A percentile compares a stretch with the other conserved stretches of the same genome.
phyloP scores from a whole-genome alignment of 1,284 basidiomycete species.

The Fomes fomentarius region DNA sequence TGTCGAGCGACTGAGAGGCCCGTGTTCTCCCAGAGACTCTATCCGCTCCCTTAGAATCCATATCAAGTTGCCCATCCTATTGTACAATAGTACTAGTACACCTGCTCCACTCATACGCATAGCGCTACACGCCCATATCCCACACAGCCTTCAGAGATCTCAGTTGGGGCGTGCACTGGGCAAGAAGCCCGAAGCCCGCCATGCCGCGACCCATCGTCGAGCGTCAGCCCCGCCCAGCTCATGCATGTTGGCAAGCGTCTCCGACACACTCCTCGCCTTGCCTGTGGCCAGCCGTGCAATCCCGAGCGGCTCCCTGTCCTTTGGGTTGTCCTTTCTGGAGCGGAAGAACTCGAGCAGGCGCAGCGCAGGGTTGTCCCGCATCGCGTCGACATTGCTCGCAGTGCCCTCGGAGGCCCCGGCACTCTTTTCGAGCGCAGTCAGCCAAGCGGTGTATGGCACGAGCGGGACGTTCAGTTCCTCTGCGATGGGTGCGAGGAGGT shows the following conservation, averaged over 20 bases:
- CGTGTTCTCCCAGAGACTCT: not conserved
- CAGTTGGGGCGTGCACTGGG: too few species aligned
- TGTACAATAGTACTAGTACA: too few species aligned
- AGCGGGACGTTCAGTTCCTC: constrained; percentile 13
- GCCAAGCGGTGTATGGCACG: constrained; percentile 17
- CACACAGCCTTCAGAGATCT: too few species aligned
- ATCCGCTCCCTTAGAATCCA: too few species aligned
- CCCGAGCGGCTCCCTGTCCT: constrained; percentile 8
- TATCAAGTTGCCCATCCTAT: too few species aligned
- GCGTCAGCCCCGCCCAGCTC: constrained; percentile 3
- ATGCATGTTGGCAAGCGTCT: constrained; percentile 6
- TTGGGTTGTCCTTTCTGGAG: not conserved
- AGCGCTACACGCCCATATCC: too few species aligned
- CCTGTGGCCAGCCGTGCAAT: constrained; percentile 2
- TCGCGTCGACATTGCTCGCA: not conserved
- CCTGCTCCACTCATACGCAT: too few species aligned
- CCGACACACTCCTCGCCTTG: constrained; percentile 4
- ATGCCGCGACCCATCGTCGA: constrained; percentile 8
- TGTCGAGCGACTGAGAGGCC: constrained; percentile 27
- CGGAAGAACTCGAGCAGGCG: constrained; percentile 21
- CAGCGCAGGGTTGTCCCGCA: constrained; percentile 17
- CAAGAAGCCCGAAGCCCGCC: constrained; percentile 14
- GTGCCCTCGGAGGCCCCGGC: not conserved
- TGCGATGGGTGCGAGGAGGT: constrained; percentile 11
- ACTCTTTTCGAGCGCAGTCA: constrained; percentile 5